Conservation (phyloP, 805 yeast genomes). For the Barnettozyma botsteinii region DNA sequence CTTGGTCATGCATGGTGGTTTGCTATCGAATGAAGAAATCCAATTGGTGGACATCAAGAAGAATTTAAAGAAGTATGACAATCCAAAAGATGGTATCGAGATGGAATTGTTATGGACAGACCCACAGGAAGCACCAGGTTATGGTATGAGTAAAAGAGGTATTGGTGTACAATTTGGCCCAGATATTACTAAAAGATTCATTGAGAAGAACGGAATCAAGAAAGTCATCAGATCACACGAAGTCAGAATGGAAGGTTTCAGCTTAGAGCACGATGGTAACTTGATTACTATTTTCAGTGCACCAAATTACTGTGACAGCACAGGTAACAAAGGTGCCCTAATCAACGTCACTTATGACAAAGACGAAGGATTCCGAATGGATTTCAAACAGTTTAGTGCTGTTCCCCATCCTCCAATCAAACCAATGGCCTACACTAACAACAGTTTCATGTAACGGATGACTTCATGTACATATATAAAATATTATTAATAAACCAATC, state of each 20-base stretch:
- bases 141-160: conserved; percentile 89
- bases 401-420: conserved; percentile 86
- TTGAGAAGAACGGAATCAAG: conserved; percentile 62
- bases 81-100: conserved; percentile 85
- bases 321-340: conserved; percentile 87
- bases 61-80: conserved; percentile 73
- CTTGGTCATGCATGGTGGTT: conserved; percentile 92
- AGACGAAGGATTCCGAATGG: conserved; percentile 33
- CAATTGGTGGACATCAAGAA: conserved; percentile 69
- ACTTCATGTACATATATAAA: not conserved
- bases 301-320: conserved; percentile 93
- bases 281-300: conserved; percentile 96
- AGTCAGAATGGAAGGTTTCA: conserved; percentile 88
- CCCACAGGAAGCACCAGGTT: conserved; percentile 75
- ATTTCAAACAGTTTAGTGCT: conserved; percentile 62
- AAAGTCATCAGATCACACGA: conserved; percentile 93
- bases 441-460: conserved; percentile 11
- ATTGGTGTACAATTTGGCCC: conserved; percentile 97
- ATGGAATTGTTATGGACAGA: conserved; percentile 98
- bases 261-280: conserved; percentile 78
- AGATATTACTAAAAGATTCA: conserved; percentile 78
- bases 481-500: too few species aligned
- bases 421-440: conserved; percentile 86
- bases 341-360: conserved; percentile 52
- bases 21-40: conserved; percentile 72